phyloP scores from a whole-genome alignment of 176 grass and related monocot species.

The Elaeis guineensis region DNA sequence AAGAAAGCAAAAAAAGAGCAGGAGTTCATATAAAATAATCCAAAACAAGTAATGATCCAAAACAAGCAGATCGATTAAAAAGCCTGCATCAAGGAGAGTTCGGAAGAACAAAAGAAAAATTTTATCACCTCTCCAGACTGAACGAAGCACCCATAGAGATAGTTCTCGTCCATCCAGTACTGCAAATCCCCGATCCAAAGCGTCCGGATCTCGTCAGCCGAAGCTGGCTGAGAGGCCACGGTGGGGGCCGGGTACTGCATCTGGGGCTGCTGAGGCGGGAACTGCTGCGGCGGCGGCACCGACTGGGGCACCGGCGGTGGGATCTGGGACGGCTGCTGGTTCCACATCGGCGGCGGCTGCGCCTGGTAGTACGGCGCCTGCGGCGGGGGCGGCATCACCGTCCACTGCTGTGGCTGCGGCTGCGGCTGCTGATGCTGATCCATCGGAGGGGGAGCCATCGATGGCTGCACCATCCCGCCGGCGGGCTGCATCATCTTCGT shows the following conservation, averaged over 20 bases:
- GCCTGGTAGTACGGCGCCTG: slow-evolving; percentile 24
- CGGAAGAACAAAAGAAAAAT: slow-evolving; percentile 9
- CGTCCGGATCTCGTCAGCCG: slow-evolving; percentile 64
- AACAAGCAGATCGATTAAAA: not conserved
- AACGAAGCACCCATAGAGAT: slow-evolving; percentile 57
- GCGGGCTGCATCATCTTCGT: slow-evolving; percentile 35
- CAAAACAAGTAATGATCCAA: not conserved
- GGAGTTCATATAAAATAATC: not conserved
- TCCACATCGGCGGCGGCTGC: slow-evolving; percentile 11
- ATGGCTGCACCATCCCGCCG: no score
- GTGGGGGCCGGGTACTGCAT: slow-evolving; percentile 34
- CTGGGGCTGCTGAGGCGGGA: slow-evolving; percentile 4
- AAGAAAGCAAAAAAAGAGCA: no score
- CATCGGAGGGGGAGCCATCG: slow-evolving; percentile 13
- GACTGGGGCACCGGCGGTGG: slow-evolving; percentile 25
- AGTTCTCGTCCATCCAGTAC: slow-evolving; percentile 98
- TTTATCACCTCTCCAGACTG: slow-evolving; percentile 56
- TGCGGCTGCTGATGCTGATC: slow-evolving; percentile 25
- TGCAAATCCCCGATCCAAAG: slow-evolving; percentile 96
- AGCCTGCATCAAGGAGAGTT: not conserved
- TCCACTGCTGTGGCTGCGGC: slow-evolving; percentile 33
- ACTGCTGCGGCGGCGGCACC: slow-evolving; percentile 15
- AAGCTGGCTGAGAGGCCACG: slow-evolving; percentile 1
- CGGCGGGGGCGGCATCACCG: not conserved
- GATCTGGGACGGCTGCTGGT: slow-evolving; percentile 14